These are phyloP conservation scores for Starmerella khaoyaiensis DNA, from an alignment of 805 yeast genomes.

Conservation along the genomic window DNA sequence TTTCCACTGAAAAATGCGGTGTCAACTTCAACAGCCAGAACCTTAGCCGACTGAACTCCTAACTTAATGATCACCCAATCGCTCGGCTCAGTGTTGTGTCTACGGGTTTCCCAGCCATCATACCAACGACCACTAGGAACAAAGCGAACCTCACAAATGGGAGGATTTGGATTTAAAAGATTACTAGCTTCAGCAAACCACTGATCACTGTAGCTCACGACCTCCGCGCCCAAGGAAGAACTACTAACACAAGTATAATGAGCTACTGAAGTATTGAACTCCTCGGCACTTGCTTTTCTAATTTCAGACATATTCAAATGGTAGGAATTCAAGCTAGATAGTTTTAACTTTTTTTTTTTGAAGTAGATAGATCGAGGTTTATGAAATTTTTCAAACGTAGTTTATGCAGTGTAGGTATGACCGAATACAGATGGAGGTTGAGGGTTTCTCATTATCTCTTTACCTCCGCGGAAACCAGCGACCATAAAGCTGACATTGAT, in stretches of 20 bases:
- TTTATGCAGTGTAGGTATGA: no score
- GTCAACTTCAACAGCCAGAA: conserved; percentile 79
- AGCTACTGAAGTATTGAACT: conserved; percentile 17
- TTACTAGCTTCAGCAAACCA: conserved; percentile 93
- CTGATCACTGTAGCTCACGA: conserved; percentile 64
- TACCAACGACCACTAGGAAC: conserved; percentile 90
- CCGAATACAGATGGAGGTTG: no score
- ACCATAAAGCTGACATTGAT: no score
- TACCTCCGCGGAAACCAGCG: no score
- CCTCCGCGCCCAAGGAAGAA: conserved; percentile 67
- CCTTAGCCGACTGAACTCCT: conserved; percentile 70
- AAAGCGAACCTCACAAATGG: conserved; percentile 70
- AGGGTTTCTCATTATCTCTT: no score
- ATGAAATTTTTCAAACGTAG: no score
- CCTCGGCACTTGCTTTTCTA: conserved; percentile 15
- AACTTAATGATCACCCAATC: conserved; percentile 78
- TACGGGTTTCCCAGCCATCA: conserved; percentile 97
- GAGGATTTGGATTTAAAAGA: conserved; percentile 65
- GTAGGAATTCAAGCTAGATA: neutral
- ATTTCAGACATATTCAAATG: conserved; percentile 8
- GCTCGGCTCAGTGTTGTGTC: conserved; percentile 73
- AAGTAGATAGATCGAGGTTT: no score
- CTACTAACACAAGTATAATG: conserved; percentile 56
- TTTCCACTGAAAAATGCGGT: conserved; percentile 92
- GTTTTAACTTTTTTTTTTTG: no score